These are phyloP conservation scores for Carallia brachiata DNA, from an alignment of 345 rosid species.

Conservation along the genomic window DNA sequence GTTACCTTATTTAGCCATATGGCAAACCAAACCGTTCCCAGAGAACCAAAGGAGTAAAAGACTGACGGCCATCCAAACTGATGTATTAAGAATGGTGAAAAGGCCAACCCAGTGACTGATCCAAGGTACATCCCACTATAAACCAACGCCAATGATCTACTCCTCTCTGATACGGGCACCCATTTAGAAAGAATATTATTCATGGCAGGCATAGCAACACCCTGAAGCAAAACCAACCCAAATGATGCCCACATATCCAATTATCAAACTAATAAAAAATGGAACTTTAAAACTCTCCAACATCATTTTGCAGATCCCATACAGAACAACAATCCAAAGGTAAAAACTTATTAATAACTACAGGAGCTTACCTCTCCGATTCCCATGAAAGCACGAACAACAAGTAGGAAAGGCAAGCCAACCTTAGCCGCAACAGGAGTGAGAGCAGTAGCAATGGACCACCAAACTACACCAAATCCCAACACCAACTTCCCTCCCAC, in stretches of 20 bases:
- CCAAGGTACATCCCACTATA: slow-evolving; percentile 97
- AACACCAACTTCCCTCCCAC: slow-evolving; percentile 85
- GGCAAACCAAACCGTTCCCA: slow-evolving; percentile 81
- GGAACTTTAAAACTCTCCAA: neutral
- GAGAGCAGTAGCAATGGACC: slow-evolving; percentile 83
- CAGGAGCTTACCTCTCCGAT: slow-evolving; percentile 69
- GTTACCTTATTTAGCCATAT: slow-evolving; percentile 78
- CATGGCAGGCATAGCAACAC: slow-evolving; percentile 99
- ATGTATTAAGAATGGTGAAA: slow-evolving; percentile 89
- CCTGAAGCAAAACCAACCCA: slow-evolving; percentile 41
- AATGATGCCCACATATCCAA: neutral
- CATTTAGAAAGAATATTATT: slow-evolving; percentile 87
- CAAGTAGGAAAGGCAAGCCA: slow-evolving; percentile 82
- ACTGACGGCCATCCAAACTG: slow-evolving; percentile 94
- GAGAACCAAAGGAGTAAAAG: slow-evolving; percentile 90
- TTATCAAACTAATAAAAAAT: neutral
- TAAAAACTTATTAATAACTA: neutral
- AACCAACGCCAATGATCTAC: slow-evolving; percentile 84
- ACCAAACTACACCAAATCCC: slow-evolving; percentile 92
- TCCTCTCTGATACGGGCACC: slow-evolving; percentile 93
- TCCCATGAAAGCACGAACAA: slow-evolving; percentile 92
- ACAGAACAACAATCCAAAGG: neutral
- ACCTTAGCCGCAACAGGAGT: slow-evolving; percentile 89
- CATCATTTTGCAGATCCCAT: neutral
- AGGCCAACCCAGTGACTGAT: slow-evolving; percentile 90